Evolutionary conservation across 192 early-diverging fungal species (phyloP).

Genomic region (Umbelopsis isabellina): DNA sequence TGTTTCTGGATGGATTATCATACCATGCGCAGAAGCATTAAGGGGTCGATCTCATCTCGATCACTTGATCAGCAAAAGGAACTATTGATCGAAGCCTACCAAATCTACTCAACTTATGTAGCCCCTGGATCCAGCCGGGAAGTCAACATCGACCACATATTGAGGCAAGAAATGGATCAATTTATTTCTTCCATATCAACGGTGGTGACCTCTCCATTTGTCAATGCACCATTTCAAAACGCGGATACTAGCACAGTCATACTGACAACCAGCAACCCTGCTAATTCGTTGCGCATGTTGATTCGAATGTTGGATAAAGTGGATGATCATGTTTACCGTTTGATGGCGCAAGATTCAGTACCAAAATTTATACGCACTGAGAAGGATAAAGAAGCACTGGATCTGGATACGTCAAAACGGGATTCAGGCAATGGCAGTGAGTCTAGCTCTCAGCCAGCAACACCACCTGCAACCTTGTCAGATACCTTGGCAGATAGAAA

Average conservation of each 20-base stretch:
- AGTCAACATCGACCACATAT: conserved; percentile 54
- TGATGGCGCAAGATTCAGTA: conserved; percentile 43
- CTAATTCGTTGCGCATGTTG: conserved; percentile 26
- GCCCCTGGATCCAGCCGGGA: conserved; percentile 41
- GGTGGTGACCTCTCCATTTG: not conserved
- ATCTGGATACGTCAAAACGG: conserved; percentile 2
- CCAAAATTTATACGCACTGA: conserved; percentile 32
- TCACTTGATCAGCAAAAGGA: conserved; percentile 34
- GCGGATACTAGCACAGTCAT: not conserved
- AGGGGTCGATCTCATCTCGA: conserved; percentile 29
- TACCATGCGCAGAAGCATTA: conserved; percentile 44
- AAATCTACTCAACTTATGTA: conserved; percentile 57
- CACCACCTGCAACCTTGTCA: not conserved
- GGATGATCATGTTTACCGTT: conserved; percentile 35
- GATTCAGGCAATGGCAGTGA: conserved; percentile 12
- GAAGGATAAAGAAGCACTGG: conserved; percentile 26
- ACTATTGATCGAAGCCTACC: conserved; percentile 49
- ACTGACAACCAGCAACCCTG: conserved; percentile 22
- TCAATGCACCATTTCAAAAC: conserved; percentile 8
- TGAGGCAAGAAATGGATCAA: conserved; percentile 49
- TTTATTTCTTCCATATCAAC: conserved; percentile 30
- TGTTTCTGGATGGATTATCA: conserved; percentile 66
- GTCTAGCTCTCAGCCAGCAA: not conserved
- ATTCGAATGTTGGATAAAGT: conserved; percentile 33
- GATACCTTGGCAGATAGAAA: not conserved